phyloP scores from a whole-genome alignment of 306 rosid species.

The Sicyos edulis region DNA sequence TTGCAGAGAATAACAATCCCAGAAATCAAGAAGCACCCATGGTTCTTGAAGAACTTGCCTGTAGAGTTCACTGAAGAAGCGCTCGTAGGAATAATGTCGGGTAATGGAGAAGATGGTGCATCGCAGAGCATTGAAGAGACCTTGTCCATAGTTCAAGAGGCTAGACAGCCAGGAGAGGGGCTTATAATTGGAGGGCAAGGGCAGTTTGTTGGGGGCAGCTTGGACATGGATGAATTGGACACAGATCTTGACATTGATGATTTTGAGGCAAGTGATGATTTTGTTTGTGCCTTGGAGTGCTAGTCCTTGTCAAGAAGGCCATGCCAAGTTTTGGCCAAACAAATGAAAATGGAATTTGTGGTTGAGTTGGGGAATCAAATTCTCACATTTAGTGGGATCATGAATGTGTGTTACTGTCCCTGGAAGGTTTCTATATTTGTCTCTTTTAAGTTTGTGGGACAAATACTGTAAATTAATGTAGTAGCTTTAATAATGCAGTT shows the following conservation, averaged over 20 bases:
- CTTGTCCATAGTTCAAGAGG: constrained; percentile 69
- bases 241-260: constrained; percentile 79
- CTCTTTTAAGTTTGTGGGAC: constrained; percentile 16
- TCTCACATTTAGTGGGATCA: constrained; percentile 13
- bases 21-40: constrained; percentile 65
- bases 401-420: constrained; percentile 22
- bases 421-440: constrained; percentile 36
- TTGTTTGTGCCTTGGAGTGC: constrained; percentile 64
- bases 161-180: constrained; percentile 48
- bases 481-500: background rate
- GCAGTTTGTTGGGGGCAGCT: constrained; percentile 61
- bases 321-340: constrained; percentile 21
- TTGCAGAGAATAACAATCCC: constrained; percentile 82
- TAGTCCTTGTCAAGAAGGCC: background rate
- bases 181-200: constrained; percentile 49
- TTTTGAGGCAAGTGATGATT: constrained; percentile 80
- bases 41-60: constrained; percentile 73
- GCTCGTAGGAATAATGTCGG: constrained; percentile 23
- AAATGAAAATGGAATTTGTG: constrained; percentile 20
- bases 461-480: constrained; percentile 11
- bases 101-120: constrained; percentile 27
- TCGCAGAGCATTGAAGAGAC: constrained; percentile 57
- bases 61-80: constrained; percentile 55
- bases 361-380: constrained; percentile 36
- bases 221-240: constrained; percentile 85